Evolutionary conservation across 768 basidiomycete genomes (phyloP), one percentile per base, ranked within the genome.

Genomic region (Boletus reticulatus): DNA sequence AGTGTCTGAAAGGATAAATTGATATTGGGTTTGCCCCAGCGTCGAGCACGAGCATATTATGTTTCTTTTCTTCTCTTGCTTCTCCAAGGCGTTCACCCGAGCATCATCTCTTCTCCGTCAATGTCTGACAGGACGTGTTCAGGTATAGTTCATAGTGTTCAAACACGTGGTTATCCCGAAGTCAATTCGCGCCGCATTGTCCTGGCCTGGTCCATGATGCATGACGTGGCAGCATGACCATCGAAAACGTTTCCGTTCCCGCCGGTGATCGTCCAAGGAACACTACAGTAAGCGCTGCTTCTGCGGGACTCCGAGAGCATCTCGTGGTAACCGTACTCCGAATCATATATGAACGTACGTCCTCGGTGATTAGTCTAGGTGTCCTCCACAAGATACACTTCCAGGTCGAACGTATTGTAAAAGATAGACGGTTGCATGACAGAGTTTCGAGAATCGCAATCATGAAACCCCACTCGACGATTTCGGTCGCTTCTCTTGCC

Each of bases 241-340:
- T 36, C 34, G 16, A 37, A 50, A 61, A 43, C 42, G 16, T 50
- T 43, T 43, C 22, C 31, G 20, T 41, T 46, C 38, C 36, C 27
- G 39, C 22, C 11, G 34, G 58, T 37, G 48, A 61, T 43, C 38
- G 43, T 43, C 48, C 37, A 43, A 24, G n/a, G 31, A 41, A 49
- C 39, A 34, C 29, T 29, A 31, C 34, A 7, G 20, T 24, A 36
- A 43, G 22, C 20, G 20, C 39, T 32, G 14, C 36, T 52, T 45
- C 49, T 42, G 48, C 48, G 45, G 27, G 41, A 43, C 48, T 43
- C 32, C 16, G 14, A 50, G 41, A 47, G 9, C 39, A 27, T 55
- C 45, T 24, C 39, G 27, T 29, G 27, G 27, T 9, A 29, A 29
- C 9, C 27, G 27, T 29, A 29, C 8, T 27, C 27, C 27, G 8